These are phyloP conservation scores for Linum lewisii DNA, from an alignment of 345 rosid species.

Conservation along the genomic window DNA sequence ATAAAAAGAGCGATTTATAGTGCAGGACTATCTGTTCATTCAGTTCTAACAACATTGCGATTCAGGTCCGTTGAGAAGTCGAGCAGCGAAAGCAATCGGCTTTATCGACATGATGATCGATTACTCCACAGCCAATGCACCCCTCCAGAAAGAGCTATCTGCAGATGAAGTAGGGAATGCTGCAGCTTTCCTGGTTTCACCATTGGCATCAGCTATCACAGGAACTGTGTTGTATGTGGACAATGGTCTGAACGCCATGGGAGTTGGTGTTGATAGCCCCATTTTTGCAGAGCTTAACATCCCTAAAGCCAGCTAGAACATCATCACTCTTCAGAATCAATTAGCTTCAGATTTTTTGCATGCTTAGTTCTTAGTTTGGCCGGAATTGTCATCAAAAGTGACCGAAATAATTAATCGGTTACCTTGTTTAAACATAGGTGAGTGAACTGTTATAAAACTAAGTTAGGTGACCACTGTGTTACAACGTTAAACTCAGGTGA, in stretches of 20 bases:
- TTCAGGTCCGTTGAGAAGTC: conserved; percentile 8
- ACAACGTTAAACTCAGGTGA: too few species aligned
- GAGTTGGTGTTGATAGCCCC: conserved; percentile 4
- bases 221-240: conserved; percentile 4
- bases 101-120: conserved; percentile 11
- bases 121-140: conserved; percentile 7
- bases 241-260: conserved; percentile 9
- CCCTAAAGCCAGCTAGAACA: conserved; percentile 1
- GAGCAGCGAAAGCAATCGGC: conserved; percentile 10
- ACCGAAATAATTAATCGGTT: too few species aligned
- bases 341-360: too few species aligned
- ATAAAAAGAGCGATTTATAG: too few species aligned
- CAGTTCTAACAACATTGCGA: too few species aligned
- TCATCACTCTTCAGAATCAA: too few species aligned
- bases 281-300: background rate
- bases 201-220: conserved; percentile 9
- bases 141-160: background rate
- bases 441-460: too few species aligned
- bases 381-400: too few species aligned
- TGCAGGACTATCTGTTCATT: too few species aligned
- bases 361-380: too few species aligned
- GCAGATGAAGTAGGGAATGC: conserved; percentile 9
- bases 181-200: conserved; percentile 10
- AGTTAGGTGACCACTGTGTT: too few species aligned
- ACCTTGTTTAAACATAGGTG: too few species aligned